A percentile compares a stretch with the other conserved stretches of the same genome.
These are phyloP conservation scores for Staphylotrichum tortipilum DNA, from an alignment of 495 filamentous ascomycete species.

Conservation along the genomic window DNA sequence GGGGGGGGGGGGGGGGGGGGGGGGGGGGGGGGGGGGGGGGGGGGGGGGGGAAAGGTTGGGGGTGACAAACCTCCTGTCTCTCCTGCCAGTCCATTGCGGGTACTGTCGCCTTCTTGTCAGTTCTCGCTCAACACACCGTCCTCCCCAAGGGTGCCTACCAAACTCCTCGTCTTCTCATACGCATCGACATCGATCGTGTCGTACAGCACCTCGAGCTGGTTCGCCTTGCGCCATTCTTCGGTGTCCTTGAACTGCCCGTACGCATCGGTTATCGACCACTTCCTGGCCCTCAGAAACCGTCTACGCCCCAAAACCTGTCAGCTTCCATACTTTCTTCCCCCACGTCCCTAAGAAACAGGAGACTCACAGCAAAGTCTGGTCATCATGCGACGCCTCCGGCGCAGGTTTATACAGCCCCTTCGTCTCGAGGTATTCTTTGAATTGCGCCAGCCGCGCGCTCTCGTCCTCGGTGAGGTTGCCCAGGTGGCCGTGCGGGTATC, in stretches of 20 bases:
- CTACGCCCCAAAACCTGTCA: conserved; percentile 34
- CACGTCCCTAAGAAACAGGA: too few relatives aligned
- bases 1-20: conserved; percentile 42
- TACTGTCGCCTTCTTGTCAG: conserved; percentile 47
- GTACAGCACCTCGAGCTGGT: conserved; percentile 64
- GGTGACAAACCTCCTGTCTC: conserved; percentile 52
- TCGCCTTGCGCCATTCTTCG: conserved; percentile 76
- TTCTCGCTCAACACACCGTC: too few relatives aligned
- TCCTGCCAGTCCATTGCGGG: conserved; percentile 84
- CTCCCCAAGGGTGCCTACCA: conserved; percentile 57
- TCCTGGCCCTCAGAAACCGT: conserved; percentile 71
- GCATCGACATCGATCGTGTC: conserved; percentile 72
- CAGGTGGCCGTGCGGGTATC: conserved; percentile 59
- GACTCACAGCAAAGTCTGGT: conserved; percentile 71
- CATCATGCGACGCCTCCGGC: conserved; percentile 57
- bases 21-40: background rate
- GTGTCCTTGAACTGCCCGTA: conserved; percentile 81
- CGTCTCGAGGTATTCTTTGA: conserved; percentile 58
- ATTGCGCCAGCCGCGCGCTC: conserved; percentile 52
- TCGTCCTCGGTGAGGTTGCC: conserved; percentile 64
- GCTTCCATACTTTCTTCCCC: too few relatives aligned
- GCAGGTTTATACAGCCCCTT: conserved; percentile 57
- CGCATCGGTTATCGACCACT: conserved; percentile 63
- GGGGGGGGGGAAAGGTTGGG: too few relatives aligned
- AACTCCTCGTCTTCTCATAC: conserved; percentile 65